Base-by-base conservation (phyloP, 441 rosid species). In the Erodium texanum region DNA sequence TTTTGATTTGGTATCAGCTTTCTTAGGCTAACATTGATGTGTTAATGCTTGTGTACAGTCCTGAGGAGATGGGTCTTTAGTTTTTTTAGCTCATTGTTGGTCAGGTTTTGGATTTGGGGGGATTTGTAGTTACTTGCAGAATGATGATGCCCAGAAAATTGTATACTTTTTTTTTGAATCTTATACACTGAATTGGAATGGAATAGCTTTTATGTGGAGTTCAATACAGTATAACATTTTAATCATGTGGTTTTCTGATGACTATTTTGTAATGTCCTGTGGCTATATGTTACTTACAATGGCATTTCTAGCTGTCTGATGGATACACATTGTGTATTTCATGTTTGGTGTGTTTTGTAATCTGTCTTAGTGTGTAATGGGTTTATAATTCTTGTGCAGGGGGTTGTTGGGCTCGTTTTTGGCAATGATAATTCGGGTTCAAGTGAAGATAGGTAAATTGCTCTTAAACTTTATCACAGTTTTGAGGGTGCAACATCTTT, bases 371-470 rank as follows among this genome's bases (percentile, higher is more conserved):
- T 61, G 23, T 20, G 16, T 22, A 24, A 45, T 27, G 11, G 15
- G n/a, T 6, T 22, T 23, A 1, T 66, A 5, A 9, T 75, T 64
- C 36, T 69, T 78, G 64, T 78, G 61, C 89, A 94, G 99, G 98
- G 98, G 36, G 88, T 94, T 74, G 97, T 94, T 50, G 98, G 97
- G 70, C 84, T 87, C 61, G 96, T 94, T 70, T 89, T 94, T 62
- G 97, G 99, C 45, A 84, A 84, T 67, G 99, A 89, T 76, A 87
- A 84, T 77, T 86, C 90, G 16, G 80, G 84, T 74, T 88, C 97
- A 4, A 82, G 71, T 68, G 98, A 84, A 74, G 98, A 92, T 69
- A 85, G 97, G 99, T 91, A 77, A 62, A 14, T 5, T 71, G 9
- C 50, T 48, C 41, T 10, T 8, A 7, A 23, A 56, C 48, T 24